These are phyloP conservation scores for Urochloa ruziziensis DNA, from an alignment of 176 grass and related monocot genomes.

Conservation along the genomic window DNA sequence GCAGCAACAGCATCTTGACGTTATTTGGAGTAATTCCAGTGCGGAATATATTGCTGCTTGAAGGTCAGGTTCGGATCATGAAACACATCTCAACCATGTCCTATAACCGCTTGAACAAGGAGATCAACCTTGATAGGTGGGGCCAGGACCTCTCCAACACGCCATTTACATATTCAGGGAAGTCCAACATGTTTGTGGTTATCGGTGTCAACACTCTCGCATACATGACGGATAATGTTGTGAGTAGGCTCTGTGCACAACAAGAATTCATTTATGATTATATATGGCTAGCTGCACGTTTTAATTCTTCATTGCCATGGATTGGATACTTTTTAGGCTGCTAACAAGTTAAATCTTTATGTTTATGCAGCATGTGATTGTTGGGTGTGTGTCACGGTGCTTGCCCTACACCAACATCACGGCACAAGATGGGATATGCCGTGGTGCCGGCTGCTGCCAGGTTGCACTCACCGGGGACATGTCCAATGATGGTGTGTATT, in stretches of 20 bases:
- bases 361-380: background rate
- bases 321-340: background rate
- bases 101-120: background rate
- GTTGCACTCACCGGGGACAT: background rate
- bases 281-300: background rate
- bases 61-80: conserved; percentile 1
- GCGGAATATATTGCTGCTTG: background rate
- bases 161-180: background rate
- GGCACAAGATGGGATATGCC: conserved; percentile 1
- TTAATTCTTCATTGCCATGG: background rate
- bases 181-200: background rate
- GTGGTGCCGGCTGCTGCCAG: conserved; percentile 22
- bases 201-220: conserved; percentile 19
- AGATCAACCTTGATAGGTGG: fast-evolving
- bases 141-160: background rate
- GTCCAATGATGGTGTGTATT: background rate
- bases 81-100: background rate
- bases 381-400: background rate
- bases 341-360: background rate
- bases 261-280: background rate
- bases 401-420: background rate
- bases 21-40: background rate
- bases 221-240: background rate
- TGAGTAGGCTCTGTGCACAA: background rate
- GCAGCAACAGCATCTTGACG: background rate